phyloP scores from a whole-genome alignment of 768 basidiomycete species.

The Amyloporia xantha region DNA sequence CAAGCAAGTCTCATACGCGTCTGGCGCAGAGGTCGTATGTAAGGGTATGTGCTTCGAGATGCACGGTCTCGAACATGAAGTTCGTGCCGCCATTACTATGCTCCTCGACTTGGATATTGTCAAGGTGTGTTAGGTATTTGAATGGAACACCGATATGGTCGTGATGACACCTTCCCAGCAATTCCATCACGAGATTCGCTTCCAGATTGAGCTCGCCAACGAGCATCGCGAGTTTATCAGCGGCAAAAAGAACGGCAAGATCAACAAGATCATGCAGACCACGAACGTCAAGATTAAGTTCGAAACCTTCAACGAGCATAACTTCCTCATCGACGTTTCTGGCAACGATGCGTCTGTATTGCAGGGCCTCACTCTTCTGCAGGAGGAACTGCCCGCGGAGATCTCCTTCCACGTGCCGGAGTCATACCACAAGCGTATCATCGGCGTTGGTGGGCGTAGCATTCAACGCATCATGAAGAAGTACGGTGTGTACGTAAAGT shows the following conservation, averaged over 20 bases:
- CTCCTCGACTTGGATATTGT: conserved; percentile 88
- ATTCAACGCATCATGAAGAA: conserved; percentile 99
- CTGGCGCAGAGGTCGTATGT: conserved; percentile 93
- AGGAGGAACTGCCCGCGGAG: conserved; percentile 97
- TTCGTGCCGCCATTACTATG: conserved; percentile 77
- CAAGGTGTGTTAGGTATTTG: conserved; percentile 47
- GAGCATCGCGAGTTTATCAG: conserved; percentile 98
- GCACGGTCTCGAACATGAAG: conserved; percentile 90
- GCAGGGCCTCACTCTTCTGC: conserved; percentile 81
- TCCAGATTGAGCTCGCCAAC: conserved; percentile 95
- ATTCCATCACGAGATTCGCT: conserved; percentile 96
- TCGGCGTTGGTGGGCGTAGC: conserved; percentile 95
- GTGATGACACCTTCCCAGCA: conserved; percentile 35
- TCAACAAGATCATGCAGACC: conserved; percentile 99
- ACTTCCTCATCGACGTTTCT: conserved; percentile 89
- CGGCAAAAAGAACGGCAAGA: conserved; percentile 99
- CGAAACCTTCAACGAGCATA: conserved; percentile 95
- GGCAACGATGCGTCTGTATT: conserved; percentile 81
- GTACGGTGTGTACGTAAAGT: conserved; percentile 99
- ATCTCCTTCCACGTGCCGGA: conserved; percentile 99
- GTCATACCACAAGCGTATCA: conserved; percentile 97
- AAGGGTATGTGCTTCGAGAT: conserved; percentile 98
- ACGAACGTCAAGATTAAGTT: conserved; percentile 98
- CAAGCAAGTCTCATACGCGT: conserved; percentile 78
- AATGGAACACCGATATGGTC: not conserved